Evolutionary conservation across 2,329 filamentous ascomycete genomes (phyloP).

Genomic region (Cytospora piceae): DNA sequence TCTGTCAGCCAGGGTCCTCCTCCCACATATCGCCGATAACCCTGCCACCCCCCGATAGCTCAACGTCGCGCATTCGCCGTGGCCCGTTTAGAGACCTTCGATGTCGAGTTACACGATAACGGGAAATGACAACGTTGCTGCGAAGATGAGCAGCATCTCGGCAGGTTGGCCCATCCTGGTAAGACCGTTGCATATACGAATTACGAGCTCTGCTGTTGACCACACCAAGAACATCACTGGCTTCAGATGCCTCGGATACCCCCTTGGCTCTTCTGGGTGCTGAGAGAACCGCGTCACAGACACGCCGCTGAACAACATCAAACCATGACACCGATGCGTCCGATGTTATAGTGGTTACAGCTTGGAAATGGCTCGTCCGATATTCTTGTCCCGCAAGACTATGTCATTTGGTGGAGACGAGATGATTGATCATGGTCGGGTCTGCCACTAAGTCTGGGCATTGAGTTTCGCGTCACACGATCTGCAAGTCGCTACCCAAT

Average conservation of each 20-base stretch:
- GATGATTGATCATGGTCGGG: conserved; percentile 22
- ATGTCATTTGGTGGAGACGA: conserved; percentile 13
- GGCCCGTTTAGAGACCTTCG: not conserved
- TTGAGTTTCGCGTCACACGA: conserved; percentile 9
- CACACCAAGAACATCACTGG: conserved; percentile 1
- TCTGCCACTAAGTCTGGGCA: conserved; percentile 22
- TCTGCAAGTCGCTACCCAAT: conserved; percentile 16
- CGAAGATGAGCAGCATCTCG: not conserved
- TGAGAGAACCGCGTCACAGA: conserved; percentile 1
- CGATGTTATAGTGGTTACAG: not conserved
- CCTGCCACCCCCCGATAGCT: conserved; percentile 9
- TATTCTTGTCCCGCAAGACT: conserved; percentile 7
- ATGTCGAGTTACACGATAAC: conserved; percentile 4
- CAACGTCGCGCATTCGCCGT: conserved; percentile 11
- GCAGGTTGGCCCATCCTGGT: not conserved
- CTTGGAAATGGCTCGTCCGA: conserved; percentile 14
- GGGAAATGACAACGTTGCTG: conserved; percentile 22
- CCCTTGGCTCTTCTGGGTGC: conserved; percentile 10
- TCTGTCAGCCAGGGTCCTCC: conserved; percentile 8
- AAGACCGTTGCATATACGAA: not conserved
- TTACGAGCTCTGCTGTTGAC: not conserved
- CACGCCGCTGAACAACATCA: not conserved
- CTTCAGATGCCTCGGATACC: conserved; percentile 5
- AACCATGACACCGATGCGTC: not conserved
- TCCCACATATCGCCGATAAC: not conserved